Evolutionary conservation across 2,329 filamentous ascomycete genomes (phyloP).

Genomic region (Hypomyces rosellus): DNA sequence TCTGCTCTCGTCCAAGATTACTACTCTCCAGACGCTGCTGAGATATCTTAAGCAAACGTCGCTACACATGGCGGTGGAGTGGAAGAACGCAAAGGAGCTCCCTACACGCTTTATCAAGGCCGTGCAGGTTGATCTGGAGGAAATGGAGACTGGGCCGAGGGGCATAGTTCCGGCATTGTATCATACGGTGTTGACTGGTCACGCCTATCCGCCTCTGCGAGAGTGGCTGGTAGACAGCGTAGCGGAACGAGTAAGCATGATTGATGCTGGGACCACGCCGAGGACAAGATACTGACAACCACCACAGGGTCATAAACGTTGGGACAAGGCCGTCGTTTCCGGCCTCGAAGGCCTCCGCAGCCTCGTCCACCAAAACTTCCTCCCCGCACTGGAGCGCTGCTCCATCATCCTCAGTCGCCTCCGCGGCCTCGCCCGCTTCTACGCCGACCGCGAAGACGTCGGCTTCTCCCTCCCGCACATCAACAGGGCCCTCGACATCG

Average conservation of each 20-base stretch:
- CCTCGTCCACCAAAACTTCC: conserved; percentile 77
- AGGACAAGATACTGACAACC: neutral
- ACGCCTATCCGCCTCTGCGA: conserved; percentile 66
- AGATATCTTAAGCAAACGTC: conserved; percentile 79
- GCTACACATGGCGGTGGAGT: conserved; percentile 72
- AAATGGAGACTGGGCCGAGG: conserved; percentile 48
- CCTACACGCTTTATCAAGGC: conserved; percentile 71
- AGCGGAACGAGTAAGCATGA: conserved; percentile 59
- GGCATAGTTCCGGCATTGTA: conserved; percentile 71
- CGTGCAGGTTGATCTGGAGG: conserved; percentile 67
- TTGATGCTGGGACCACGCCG: conserved; percentile 55
- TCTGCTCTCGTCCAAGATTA: conserved; percentile 78
- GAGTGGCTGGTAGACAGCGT: conserved; percentile 88
- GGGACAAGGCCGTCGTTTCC: conserved; percentile 79
- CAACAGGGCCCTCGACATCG: conserved; percentile 59
- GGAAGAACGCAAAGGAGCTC: conserved; percentile 74
- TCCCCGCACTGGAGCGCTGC: conserved; percentile 81
- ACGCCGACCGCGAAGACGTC: conserved; percentile 59
- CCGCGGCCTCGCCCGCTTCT: conserved; percentile 74
- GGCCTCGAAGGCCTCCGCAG: conserved; percentile 72
- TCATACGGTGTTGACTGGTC: conserved; percentile 77
- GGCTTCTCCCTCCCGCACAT: conserved; percentile 61
- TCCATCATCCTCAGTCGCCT: conserved; percentile 76
- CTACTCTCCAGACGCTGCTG: conserved; percentile 78
- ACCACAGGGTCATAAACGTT: conserved; percentile 76